Evolutionary conservation across 768 basidiomycete genomes (phyloP).

Genomic region (Cytidiella melzeri): DNA sequence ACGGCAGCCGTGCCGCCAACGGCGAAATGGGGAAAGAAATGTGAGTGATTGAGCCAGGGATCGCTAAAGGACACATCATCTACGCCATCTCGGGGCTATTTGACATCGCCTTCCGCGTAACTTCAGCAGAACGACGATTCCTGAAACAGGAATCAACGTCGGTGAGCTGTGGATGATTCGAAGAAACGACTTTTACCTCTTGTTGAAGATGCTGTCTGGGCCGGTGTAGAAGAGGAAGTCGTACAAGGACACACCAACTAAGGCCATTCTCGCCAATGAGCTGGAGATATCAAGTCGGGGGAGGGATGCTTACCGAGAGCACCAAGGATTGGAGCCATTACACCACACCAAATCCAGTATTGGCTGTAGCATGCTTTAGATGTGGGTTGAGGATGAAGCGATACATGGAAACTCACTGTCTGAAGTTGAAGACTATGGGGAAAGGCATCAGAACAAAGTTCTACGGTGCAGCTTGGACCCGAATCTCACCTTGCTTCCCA

Average conservation of each 20-base stretch:
- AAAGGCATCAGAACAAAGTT: neutral
- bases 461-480: neutral
- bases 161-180: slow-evolving; percentile 28
- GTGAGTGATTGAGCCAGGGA: too few species aligned
- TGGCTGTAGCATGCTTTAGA: slow-evolving; percentile 35
- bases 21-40: too few species aligned
- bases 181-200: slow-evolving; percentile 38
- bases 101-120: too few species aligned
- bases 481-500: slow-evolving; percentile 41
- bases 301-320: slow-evolving; percentile 30
- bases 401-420: slow-evolving; percentile 28
- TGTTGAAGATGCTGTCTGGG: slow-evolving; percentile 46
- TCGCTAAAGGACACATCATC: too few species aligned
- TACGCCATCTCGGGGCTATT: too few species aligned
- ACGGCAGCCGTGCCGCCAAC: too few species aligned
- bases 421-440: slow-evolving; percentile 32
- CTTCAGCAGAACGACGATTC: too few species aligned
- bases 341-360: slow-evolving; percentile 71
- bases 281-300: neutral
- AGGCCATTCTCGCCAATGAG: neutral
- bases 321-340: slow-evolving; percentile 56
- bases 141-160: too few species aligned
- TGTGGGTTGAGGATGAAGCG: slow-evolving; percentile 11
- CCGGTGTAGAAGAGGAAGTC: slow-evolving; percentile 54
- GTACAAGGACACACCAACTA: slow-evolving; percentile 46